Evolutionary conservation across 163 green algal species (phyloP).

Genomic region (Chloromonas sp.): DNA sequence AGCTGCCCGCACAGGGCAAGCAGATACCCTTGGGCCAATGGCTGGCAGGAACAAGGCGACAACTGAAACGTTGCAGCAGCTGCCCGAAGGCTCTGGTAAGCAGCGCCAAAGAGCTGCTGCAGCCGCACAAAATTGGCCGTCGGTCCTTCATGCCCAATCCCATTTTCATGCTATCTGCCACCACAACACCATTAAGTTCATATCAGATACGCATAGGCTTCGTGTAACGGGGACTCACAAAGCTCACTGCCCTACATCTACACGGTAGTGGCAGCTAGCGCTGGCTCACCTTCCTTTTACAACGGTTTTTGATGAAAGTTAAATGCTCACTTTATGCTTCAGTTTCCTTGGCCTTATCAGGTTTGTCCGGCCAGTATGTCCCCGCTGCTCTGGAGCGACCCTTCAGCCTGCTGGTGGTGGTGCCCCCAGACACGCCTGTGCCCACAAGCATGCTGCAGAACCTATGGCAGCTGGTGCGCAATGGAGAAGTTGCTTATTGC

Average conservation of each 20-base stretch:
- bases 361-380: neutral
- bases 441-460: neutral
- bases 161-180: neutral
- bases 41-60: neutral
- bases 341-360: neutral
- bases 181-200: neutral
- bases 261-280: neutral
- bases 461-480: neutral
- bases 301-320: neutral
- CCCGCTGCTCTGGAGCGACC: constrained; percentile 26
- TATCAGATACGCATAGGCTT: no score
- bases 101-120: neutral
- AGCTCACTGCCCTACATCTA: no score
- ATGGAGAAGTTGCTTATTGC: no score
- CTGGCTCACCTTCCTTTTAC: neutral
- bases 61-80: neutral
- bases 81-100: neutral
- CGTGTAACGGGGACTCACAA: no score
- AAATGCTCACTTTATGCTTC: neutral
- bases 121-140: neutral
- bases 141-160: neutral
- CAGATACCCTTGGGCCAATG: neutral
- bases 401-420: neutral
- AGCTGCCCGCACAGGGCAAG: neutral
- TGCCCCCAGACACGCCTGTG: constrained; percentile 2